A percentile compares a stretch with the other conserved stretches of the same genome.
These are phyloP conservation scores for Vicia villosa DNA, from an alignment of 306 rosid genomes.

Conservation along the genomic window DNA sequence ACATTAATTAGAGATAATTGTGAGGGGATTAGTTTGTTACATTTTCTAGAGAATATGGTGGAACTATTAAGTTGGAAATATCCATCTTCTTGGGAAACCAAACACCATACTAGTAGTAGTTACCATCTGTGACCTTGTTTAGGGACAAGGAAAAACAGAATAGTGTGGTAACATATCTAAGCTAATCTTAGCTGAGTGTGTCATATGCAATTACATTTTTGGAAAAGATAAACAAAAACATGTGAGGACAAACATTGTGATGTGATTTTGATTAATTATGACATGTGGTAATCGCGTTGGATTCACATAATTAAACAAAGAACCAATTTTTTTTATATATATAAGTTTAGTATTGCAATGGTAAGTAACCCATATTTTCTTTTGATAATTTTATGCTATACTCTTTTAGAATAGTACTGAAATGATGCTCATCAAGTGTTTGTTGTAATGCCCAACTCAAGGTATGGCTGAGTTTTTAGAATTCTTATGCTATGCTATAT, in stretches of 20 bases:
- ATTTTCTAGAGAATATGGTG: background rate
- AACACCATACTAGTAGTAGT: background rate
- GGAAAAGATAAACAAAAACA: conserved; percentile 1
- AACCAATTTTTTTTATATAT: conserved; percentile 13
- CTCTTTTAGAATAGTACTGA: background rate
- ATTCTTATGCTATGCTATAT: conserved; percentile 24
- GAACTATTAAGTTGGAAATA: background rate
- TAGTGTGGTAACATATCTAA: conserved; percentile 2
- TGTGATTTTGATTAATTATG: conserved; percentile 22
- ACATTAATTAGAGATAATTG: too few species aligned
- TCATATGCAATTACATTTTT: conserved; percentile 20
- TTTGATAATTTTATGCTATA: background rate
- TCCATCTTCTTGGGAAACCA: background rate
- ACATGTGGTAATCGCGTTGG: conserved; percentile 58
- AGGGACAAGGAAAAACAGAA: background rate
- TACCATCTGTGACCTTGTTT: background rate
- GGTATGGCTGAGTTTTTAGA: conserved; percentile 31
- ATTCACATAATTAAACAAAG: conserved; percentile 39
- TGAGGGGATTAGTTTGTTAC: too few species aligned
- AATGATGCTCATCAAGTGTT: conserved; percentile 32
- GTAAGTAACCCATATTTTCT: background rate
- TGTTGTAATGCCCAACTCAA: conserved; percentile 31
- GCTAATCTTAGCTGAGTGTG: background rate
- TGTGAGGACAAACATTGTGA: background rate
- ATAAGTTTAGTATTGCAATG: background rate